These are phyloP conservation scores for Hydrangea macrophylla DNA, from an alignment of 148 eudicot species.

Conservation along the genomic window DNA sequence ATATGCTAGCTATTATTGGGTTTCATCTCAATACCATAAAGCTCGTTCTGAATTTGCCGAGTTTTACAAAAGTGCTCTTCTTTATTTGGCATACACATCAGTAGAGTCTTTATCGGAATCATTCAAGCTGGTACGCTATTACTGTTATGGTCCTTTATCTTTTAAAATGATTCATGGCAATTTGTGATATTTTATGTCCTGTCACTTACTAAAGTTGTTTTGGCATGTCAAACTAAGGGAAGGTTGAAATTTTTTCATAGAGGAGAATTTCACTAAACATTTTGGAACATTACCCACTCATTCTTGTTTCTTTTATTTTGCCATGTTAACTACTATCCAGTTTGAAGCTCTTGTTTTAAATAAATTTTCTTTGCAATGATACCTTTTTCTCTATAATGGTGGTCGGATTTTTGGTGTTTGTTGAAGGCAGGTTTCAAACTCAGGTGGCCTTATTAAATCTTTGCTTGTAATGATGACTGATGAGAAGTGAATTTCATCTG, in stretches of 20 bases:
- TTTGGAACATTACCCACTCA: neutral
- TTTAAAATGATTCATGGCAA: neutral
- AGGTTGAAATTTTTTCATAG: neutral
- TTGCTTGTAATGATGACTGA: no score
- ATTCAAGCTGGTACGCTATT: constrained; percentile 68
- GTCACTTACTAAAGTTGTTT: neutral
- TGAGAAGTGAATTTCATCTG: no score
- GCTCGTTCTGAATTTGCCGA: constrained; percentile 85
- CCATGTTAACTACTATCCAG: neutral
- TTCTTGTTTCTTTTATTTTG: neutral
- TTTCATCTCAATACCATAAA: constrained; percentile 84
- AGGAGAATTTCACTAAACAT: neutral
- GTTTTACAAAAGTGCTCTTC: constrained; percentile 90
- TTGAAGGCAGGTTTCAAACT: no score
- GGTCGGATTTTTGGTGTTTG: no score
- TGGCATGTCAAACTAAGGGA: neutral
- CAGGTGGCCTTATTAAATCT: no score
- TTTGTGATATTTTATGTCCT: neutral
- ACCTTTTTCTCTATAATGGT: no score
- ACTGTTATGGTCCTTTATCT: neutral
- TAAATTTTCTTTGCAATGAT: no score
- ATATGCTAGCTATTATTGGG: constrained; percentile 86
- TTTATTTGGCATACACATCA: constrained; percentile 88
- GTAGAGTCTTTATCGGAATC: constrained; percentile 91
- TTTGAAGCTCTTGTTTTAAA: no score